Evolutionary conservation across 1,139 yeast genomes (phyloP), one percentile per base, ranked within the genome.

Genomic region (Debaryomyces singareniensis): DNA sequence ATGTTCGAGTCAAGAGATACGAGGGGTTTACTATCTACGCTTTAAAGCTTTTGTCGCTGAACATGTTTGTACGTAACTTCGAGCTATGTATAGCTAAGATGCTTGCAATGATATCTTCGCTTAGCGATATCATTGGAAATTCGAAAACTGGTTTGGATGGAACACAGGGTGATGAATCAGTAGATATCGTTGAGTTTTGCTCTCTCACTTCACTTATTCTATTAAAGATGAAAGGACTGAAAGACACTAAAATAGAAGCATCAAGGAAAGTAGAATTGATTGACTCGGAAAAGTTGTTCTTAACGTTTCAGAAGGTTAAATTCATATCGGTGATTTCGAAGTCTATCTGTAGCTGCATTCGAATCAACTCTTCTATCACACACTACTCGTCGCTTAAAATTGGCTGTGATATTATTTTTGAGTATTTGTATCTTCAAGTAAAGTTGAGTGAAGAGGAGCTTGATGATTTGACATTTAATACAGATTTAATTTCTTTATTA

Each of bases 261-360:
- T 27, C 34, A 15, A 26, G 39, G 29, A 16, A 32, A 24, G 28
- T 37, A 29, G 27, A 39, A 11, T 27, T 39, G 5, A 35, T 52
- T 2, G 49, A 48, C 9, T 35, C 36, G 4, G 35, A 38, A 4
- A 46, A 47, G n/a, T 47, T 68, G 6, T 58, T 51, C 28, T 30
- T 33, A 4, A 35, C 48, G 2, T 43, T 67, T 18, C 35, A 43
- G 12, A 73, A 75, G 33, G 53, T 81, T 28, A 55, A 55, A 5
- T 53, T 66, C 22, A 58, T 85, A 14, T 68, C 70, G 24, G 58
- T 64, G 5, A 62, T 72, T 24, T 74, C 63, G 15, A 47, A 52
- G 24, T 57, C 63, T 33, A 53, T 65, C 4, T 36, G 55, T 5
- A 39, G 50, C 14, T 32, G 25, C 6, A 39, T 7, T 23, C 11